Evolutionary conservation across 768 basidiomycete genomes (phyloP).

Genomic region (Pleurotus pulmonarius): DNA sequence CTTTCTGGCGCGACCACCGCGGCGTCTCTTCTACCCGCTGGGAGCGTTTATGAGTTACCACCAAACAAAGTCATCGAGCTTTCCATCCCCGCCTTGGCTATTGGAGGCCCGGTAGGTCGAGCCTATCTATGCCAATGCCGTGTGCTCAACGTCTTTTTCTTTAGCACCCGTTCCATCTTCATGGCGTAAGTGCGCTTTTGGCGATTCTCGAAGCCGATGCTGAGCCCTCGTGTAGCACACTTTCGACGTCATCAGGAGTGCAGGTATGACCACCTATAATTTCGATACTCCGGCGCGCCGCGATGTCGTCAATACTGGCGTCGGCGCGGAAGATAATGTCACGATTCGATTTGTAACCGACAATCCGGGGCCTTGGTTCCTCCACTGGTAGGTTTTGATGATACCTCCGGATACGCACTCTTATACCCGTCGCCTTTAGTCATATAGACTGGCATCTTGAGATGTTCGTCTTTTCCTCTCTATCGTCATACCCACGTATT

Average conservation of each 20-base stretch:
- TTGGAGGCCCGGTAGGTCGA: conserved; percentile 29
- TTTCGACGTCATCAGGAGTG: conserved; percentile 39
- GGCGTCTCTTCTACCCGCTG: conserved; percentile 30
- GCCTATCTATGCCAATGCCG: too few species aligned
- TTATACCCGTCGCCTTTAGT: too few species aligned
- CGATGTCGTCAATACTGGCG: conserved; percentile 31
- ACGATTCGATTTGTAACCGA: conserved; percentile 49
- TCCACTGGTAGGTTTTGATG: conserved; percentile 27
- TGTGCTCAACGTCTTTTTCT: neutral
- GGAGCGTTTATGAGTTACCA: conserved; percentile 37
- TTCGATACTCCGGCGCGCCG: conserved; percentile 34
- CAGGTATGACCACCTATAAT: conserved; percentile 33
- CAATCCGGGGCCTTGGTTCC: conserved; percentile 46
- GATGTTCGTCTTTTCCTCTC: conserved; percentile 20
- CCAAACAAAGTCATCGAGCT: conserved; percentile 45
- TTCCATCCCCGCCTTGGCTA: conserved; percentile 34
- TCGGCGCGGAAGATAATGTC: conserved; percentile 27
- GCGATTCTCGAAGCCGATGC: neutral
- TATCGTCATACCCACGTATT: too few species aligned
- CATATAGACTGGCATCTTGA: conserved; percentile 55
- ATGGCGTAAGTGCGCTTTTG: conserved; percentile 26
- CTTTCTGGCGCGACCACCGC: conserved; percentile 18
- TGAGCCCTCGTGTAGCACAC: conserved; percentile 21
- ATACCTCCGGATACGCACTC: too few species aligned
- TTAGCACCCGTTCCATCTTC: conserved; percentile 41